A percentile compares a stretch with the other conserved stretches of the same genome.
These are phyloP conservation scores for Xylaria sp. DNA, from an alignment of 2,329 filamentous ascomycete genomes.

Conservation along the genomic window DNA sequence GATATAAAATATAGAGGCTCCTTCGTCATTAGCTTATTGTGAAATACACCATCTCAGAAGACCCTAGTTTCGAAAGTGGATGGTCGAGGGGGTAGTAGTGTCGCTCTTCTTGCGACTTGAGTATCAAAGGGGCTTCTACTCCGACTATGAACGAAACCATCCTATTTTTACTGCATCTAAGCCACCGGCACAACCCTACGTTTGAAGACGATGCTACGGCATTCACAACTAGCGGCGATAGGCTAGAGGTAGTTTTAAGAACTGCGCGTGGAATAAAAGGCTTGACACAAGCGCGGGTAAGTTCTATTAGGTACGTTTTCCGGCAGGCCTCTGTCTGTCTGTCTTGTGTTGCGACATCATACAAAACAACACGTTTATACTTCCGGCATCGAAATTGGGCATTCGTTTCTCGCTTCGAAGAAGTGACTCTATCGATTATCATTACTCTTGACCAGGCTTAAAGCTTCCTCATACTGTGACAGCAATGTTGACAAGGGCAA, in stretches of 20 bases:
- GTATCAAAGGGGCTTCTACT: not conserved
- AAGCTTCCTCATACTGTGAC: not conserved
- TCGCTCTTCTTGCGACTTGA: not conserved
- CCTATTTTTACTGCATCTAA: not conserved
- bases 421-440: not conserved
- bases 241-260: not conserved
- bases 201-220: not conserved
- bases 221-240: not conserved
- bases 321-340: too few relatives aligned
- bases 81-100: not conserved
- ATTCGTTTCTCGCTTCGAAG: too few relatives aligned
- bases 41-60: too few relatives aligned
- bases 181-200: not conserved
- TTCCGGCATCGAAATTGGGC: not conserved
- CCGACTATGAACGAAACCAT: not conserved
- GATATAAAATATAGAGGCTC: too few relatives aligned
- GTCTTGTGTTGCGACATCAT: not conserved
- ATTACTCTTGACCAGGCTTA: too few relatives aligned
- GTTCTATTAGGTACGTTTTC: not conserved
- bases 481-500: not conserved
- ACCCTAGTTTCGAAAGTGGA: not conserved
- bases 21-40: too few relatives aligned
- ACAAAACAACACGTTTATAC: not conserved
- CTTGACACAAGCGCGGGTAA: not conserved
- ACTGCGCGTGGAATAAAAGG: not conserved